phyloP scores from a whole-genome alignment of 2,329 filamentous ascomycete genomes.

The Penicillium italicum region DNA sequence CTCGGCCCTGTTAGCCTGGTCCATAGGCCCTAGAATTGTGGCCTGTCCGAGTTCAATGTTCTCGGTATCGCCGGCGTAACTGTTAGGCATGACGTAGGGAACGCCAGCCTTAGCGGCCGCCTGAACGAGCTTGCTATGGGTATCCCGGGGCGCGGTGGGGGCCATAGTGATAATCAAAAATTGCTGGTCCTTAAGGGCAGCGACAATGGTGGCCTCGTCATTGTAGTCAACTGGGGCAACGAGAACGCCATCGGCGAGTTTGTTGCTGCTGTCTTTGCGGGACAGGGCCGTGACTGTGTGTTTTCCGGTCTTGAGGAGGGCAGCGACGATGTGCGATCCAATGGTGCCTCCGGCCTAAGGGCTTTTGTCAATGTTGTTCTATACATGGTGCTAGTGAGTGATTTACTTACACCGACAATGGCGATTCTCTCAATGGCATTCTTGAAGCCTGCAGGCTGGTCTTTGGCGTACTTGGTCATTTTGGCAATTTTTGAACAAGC shows the following conservation, averaged over 20 bases:
- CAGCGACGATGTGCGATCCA: constrained; percentile 27
- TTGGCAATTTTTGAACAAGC: too few species aligned
- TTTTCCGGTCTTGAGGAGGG: constrained; percentile 48
- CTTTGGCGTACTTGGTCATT: constrained; percentile 19
- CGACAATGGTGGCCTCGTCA: constrained; percentile 45
- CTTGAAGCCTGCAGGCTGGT: constrained; percentile 21
- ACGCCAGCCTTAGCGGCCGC: constrained; percentile 56
- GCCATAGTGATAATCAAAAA: constrained; percentile 56
- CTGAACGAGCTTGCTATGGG: constrained; percentile 50
- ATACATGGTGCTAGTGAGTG: not conserved
- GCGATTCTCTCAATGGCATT: constrained; percentile 40
- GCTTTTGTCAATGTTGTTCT: constrained; percentile 10
- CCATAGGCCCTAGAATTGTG: constrained; percentile 31
- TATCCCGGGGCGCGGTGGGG: constrained; percentile 43
- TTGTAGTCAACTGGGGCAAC: constrained; percentile 49
- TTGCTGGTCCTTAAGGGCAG: constrained; percentile 54
- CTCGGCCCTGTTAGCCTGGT: constrained; percentile 30
- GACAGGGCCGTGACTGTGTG: constrained; percentile 53
- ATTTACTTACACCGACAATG: constrained; percentile 37
- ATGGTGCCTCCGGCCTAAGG: constrained; percentile 36
- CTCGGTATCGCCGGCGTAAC: constrained; percentile 32
- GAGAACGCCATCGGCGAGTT: constrained; percentile 46
- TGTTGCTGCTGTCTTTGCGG: constrained; percentile 42
- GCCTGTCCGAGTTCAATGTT: constrained; percentile 36
- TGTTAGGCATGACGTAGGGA: constrained; percentile 56